A percentile compares a stretch with the other conserved stretches of the same genome.
Evolutionary conservation across 2,329 filamentous ascomycete genomes (phyloP).

Genomic region (Alternaria sp.): DNA sequence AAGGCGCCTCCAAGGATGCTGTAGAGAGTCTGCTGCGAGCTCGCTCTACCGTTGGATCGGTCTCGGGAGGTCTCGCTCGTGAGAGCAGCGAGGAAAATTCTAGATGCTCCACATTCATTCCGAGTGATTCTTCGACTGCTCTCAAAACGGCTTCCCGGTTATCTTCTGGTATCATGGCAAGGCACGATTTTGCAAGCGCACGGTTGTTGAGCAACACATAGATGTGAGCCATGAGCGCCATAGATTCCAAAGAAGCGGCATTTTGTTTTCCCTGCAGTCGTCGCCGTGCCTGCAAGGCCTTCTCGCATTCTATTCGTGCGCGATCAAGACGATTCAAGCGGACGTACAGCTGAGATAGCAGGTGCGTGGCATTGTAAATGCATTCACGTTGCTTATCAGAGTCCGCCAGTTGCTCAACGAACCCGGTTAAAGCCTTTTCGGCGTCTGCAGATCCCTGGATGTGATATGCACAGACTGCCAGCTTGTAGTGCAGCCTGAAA

Average conservation of each 20-base stretch:
- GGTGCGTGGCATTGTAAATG: conserved; percentile 33
- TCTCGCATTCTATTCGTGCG: conserved; percentile 38
- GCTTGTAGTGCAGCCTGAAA: conserved; percentile 38
- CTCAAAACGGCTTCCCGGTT: conserved; percentile 23
- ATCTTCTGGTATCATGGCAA: conserved; percentile 33
- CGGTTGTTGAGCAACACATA: conserved; percentile 32
- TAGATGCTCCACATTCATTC: conserved; percentile 27
- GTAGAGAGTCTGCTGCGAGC: conserved; percentile 14
- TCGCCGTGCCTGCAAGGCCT: conserved; percentile 36
- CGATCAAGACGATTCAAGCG: conserved; percentile 32
- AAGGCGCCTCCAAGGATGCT: not conserved
- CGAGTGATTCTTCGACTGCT: conserved; percentile 30
- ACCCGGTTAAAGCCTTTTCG: conserved; percentile 32
- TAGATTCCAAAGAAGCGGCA: conserved; percentile 36
- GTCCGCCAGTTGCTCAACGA: conserved; percentile 25
- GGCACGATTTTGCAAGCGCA: conserved; percentile 33
- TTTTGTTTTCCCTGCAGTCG: conserved; percentile 39
- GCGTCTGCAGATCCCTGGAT: conserved; percentile 29
- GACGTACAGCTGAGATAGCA: conserved; percentile 39
- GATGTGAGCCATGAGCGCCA: conserved; percentile 42
- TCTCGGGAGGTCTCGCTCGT: conserved; percentile 6
- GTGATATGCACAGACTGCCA: conserved; percentile 40
- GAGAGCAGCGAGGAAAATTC: conserved; percentile 31
- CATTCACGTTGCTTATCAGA: conserved; percentile 27
- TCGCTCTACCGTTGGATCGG: not conserved